Percentiles rank a stretch among this genome's conserved stretches.
Conservation (phyloP, 805 yeast species). For the Sugiyamaella qingdaonensis region DNA sequence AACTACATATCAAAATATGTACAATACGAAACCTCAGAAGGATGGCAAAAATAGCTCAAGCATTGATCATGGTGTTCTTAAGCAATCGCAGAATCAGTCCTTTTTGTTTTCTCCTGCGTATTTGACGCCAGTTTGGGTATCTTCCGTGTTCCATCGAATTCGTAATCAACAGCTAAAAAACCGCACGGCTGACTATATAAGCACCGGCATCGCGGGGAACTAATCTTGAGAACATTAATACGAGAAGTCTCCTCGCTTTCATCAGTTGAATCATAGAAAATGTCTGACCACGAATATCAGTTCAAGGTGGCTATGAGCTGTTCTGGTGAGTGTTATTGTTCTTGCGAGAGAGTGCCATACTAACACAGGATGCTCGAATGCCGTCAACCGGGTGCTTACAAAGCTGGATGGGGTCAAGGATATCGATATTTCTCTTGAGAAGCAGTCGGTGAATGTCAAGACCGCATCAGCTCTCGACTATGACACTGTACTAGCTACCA, state of each 20-base stretch:
- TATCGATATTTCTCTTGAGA: conserved; percentile 69
- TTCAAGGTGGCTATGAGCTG: conserved; percentile 84
- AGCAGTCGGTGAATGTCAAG: conserved; percentile 76
- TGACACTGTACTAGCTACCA: conserved; percentile 75
- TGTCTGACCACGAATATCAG: conserved; percentile 54
- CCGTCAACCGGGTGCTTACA: conserved; percentile 71
- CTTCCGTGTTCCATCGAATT: no score
- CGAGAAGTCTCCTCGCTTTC: no score
- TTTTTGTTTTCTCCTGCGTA: no score
- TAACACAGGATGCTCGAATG: conserved; percentile 68
- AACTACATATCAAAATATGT: no score
- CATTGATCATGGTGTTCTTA: no score
- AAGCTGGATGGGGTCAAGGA: conserved; percentile 70
- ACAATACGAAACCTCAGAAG: no score
- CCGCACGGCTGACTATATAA: neutral
- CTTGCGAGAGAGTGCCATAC: neutral
- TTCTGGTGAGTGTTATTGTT: conserved; percentile 39
- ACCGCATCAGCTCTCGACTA: conserved; percentile 54
- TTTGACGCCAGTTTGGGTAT: no score
- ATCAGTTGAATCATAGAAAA: neutral
- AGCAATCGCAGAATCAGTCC: no score
- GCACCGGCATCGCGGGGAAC: neutral
- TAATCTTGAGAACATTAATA: neutral
- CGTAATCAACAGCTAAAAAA: no score
- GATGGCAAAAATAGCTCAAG: no score